Base-by-base conservation (phyloP, 2,329 filamentous ascomycete species). In the Akanthomyces lecanii region DNA sequence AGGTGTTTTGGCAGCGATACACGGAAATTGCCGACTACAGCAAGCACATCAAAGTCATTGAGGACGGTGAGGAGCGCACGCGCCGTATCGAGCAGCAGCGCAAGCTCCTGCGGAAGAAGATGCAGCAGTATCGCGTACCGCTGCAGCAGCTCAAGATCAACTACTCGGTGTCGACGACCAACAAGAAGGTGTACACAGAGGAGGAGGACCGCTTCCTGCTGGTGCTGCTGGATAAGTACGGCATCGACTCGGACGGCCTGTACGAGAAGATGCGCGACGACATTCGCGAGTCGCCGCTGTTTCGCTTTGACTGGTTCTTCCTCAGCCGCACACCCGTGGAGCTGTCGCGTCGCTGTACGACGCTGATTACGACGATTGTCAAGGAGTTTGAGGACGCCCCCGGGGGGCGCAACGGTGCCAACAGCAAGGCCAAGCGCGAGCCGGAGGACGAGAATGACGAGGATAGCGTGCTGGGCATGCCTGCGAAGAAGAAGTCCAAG, bases 271-370 rank as follows among this genome's bases (percentile, higher is more conserved):
- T 99, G 72, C 89, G 95, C n/a, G 94, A 98, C 67, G 95, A 98
- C 74, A 97, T 99, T 67, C 89, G 93, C 40, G 92, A 97, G 67
- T 94, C 89, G 63, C 93, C 95, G 11, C 81, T 99, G 4, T 99
- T 99, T 84, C 88, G 95, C 45, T 99, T 99, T 71, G 95, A 99
- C 74, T 99, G 96, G 96, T 99, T 99, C 80, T 97, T 99, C 82
- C 83, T 99, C 47, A 96, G 91, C 74, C 87, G 95, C 52, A 99
- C 94, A 4, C 92, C 95, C 0, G 88, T 93, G 56, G 95, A 99
- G 77, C 89, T 99, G 69, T 90, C 92, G 65, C 88, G 95, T 69
- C 87, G 96, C 59, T 98, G 95, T 78, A 96, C 91, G 38, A 99
- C 96, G 1, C 83, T 99, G 59, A 86, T 99, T 66, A 96, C 94